Evolutionary conservation across 805 yeast genomes (phyloP), one percentile per base, ranked within the genome.

Genomic region (Yamadazyma olivae): DNA sequence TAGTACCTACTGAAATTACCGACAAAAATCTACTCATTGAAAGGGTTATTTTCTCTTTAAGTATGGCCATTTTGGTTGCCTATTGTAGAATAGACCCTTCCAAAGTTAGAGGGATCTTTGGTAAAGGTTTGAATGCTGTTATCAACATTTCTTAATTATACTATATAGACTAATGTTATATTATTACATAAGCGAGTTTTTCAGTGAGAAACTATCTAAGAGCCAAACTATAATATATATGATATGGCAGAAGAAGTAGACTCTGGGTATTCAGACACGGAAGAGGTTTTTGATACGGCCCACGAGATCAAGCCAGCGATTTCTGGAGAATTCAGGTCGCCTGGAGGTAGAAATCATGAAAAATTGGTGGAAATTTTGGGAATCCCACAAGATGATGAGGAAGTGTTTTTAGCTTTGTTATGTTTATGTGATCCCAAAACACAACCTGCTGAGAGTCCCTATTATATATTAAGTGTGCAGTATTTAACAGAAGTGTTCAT

Each of bases 351-450:
- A 16, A 22, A 35, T 10, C 46, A 54, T 35, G 44, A 41, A 19
- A 26, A 40, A 15, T 32, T 54, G 6, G 41, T 38, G 5, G 40
- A 39, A 7, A 9, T 42, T 14, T 40, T 55, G 7, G 38, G 44
- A 6, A 27, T 55, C 3, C 40, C 45, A 9, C 39, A 41, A n/a
- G 35, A 39, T 3, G 53, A 52, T 26, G 33, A 34, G 14, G 32
- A 23, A 18, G 43, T 49, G 9, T 57, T 52, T 38, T 28, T 34
- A n/a, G 47, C 50, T 1, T 41, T 46, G 5, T 43, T 48, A 13
- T 49, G 59, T n/a, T 39, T 57, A 5, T 54, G 71, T 36, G 90
- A 83, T 52, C 87, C 89, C 2, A 64, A 71, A 46, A 79, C 89
- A 1, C 87, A 81, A 46, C 89, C 93, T 0, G 23, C 35, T 17